Percentiles rank a stretch among this genome's conserved stretches.
phyloP scores from a whole-genome alignment of 2,329 filamentous ascomycete species.

The Epichloe amarillans region DNA sequence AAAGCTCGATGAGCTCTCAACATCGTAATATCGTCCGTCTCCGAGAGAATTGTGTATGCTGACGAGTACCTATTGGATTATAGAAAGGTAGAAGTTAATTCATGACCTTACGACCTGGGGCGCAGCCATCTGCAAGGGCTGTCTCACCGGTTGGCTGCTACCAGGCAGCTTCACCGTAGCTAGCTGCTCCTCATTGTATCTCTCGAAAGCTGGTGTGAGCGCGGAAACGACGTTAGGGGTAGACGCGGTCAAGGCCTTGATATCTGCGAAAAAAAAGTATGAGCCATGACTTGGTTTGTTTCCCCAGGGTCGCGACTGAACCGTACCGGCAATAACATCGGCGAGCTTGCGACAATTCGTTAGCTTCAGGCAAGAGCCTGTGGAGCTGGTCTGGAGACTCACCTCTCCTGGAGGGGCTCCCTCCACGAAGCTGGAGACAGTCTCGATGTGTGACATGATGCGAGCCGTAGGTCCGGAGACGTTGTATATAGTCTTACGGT shows the following conservation, averaged over 20 bases:
- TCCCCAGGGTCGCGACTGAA: not conserved
- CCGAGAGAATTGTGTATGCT: constrained; percentile 77
- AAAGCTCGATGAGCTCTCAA: constrained; percentile 78
- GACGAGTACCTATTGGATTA: constrained; percentile 55
- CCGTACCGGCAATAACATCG: constrained; percentile 74
- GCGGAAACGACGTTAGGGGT: constrained; percentile 54
- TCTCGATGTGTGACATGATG: constrained; percentile 26
- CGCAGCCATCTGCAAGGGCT: not conserved
- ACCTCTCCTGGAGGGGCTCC: constrained; percentile 96
- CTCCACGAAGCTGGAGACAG: constrained; percentile 74
- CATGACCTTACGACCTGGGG: not conserved
- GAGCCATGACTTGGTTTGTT: not conserved
- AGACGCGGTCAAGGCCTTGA: constrained; percentile 70
- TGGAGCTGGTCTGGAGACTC: constrained; percentile 19
- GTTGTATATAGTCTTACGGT: not conserved
- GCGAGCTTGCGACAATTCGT: constrained; percentile 50
- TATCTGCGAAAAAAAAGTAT: constrained; percentile 44
- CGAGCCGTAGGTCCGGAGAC: not conserved
- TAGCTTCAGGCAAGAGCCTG: constrained; percentile 13
- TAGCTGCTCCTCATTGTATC: constrained; percentile 95
- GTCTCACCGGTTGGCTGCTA: constrained; percentile 46
- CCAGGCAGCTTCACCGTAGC: constrained; percentile 80
- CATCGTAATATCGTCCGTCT: constrained; percentile 76
- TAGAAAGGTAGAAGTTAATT: not conserved
- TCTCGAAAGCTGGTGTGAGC: constrained; percentile 72